phyloP scores from a whole-genome alignment of 345 rosid species.

The Viola odorata region DNA sequence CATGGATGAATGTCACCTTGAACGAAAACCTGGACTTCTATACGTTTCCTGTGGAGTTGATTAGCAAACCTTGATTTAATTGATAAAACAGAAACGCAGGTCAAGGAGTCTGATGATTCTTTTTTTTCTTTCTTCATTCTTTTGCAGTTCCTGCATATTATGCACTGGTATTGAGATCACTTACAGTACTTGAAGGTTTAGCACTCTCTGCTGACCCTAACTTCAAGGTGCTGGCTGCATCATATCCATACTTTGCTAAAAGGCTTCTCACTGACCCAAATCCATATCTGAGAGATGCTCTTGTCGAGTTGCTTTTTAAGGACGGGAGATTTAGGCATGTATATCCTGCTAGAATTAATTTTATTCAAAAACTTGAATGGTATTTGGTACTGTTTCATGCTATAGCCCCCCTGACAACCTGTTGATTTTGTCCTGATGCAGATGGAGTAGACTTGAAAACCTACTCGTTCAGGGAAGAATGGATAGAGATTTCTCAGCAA shows the following conservation, averaged over 20 bases:
- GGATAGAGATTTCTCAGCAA: conserved; percentile 86
- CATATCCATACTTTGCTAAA: conserved; percentile 96
- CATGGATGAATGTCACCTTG: no score
- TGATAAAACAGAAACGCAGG: neutral
- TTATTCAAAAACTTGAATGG: conserved; percentile 2
- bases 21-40: neutral
- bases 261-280: conserved; percentile 97
- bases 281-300: conserved; percentile 96
- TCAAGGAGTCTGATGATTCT: conserved; percentile 8
- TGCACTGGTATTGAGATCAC: conserved; percentile 89
- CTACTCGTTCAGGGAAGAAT: conserved; percentile 83
- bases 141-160: conserved; percentile 90
- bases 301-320: conserved; percentile 87
- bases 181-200: conserved; percentile 92
- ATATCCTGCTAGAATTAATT: conserved; percentile 2
- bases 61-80: neutral
- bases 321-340: conserved; percentile 86
- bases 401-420: conserved; percentile 4
- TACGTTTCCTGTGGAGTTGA: neutral
- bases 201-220: conserved; percentile 89
- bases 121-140: conserved; percentile 18
- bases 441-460: conserved; percentile 97
- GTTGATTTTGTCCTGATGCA: conserved; percentile 24
- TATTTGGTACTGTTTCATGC: neutral
- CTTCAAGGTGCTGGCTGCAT: conserved; percentile 91